These are phyloP conservation scores for Nicotiana noctiflora DNA, from an alignment of 257 asterid genomes.

Conservation along the genomic window DNA sequence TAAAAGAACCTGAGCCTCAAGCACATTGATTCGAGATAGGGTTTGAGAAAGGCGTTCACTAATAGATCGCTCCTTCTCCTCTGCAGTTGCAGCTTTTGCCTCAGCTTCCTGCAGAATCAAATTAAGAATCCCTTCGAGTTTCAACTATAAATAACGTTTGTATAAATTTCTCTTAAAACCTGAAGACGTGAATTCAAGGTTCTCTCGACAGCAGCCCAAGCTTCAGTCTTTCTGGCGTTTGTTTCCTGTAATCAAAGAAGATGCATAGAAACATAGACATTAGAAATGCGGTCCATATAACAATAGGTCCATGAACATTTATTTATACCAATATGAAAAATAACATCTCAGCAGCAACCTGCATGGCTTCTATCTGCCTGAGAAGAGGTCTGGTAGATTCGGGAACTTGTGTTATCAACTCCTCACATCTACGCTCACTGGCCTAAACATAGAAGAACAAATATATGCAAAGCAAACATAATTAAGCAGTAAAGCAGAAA, in stretches of 20 bases:
- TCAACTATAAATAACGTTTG: constrained; percentile 1
- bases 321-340: not conserved
- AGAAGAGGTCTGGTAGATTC: constrained; percentile 98
- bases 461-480: not conserved
- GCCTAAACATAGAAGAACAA: constrained; percentile 40
- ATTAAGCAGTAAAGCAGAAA: constrained; percentile 6
- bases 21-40: constrained; percentile 91
- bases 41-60: constrained; percentile 94
- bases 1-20: constrained; percentile 88
- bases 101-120: constrained; percentile 74
- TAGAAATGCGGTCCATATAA: not conserved
- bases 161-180: constrained; percentile 38
- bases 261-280: constrained; percentile 5
- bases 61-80: constrained; percentile 90
- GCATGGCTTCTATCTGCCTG: constrained; percentile 98
- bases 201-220: constrained; percentile 98
- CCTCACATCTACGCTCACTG: constrained; percentile 97
- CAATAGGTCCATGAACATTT: not conserved
- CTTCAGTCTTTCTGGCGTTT: constrained; percentile 81
- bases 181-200: constrained; percentile 87
- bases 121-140: constrained; percentile 7
- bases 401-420: constrained; percentile 93
- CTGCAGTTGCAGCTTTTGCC: constrained; percentile 88
- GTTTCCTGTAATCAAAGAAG: constrained; percentile 64
- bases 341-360: constrained; percentile 42